Percentiles rank a stretch among this genome's conserved stretches.
phyloP scores from a whole-genome alignment of 345 rosid genomes.

The Rubroshorea leprosula region DNA sequence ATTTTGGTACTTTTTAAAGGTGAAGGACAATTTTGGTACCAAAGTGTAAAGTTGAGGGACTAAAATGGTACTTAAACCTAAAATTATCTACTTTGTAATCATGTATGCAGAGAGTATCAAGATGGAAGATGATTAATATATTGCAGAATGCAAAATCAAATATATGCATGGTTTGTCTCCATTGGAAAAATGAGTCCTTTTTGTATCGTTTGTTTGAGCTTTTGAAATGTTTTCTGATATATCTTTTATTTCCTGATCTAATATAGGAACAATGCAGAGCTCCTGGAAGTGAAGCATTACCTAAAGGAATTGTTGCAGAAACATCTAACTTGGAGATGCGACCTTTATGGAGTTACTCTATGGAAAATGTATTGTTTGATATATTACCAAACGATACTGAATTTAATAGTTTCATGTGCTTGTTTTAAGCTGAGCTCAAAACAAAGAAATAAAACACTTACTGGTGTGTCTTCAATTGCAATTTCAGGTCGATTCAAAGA shows the following conservation, averaged over 20 bases:
- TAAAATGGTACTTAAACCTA: too few species aligned
- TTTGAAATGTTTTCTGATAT: slow-evolving; percentile 11
- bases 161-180: slow-evolving; percentile 60
- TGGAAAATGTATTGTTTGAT: slow-evolving; percentile 27
- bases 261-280: slow-evolving; percentile 45
- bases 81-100: slow-evolving; percentile 11
- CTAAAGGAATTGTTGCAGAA: slow-evolving; percentile 52
- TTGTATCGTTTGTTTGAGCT: neutral
- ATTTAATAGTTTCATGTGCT: neutral
- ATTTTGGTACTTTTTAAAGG: too few species aligned
- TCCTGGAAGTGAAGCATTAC: slow-evolving; percentile 53
- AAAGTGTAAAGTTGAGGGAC: too few species aligned
- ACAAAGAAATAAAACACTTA: neutral
- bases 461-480: neutral
- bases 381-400: neutral
- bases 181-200: neutral
- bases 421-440: neutral
- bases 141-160: slow-evolving; percentile 23
- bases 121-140: slow-evolving; percentile 38
- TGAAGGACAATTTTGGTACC: too few species aligned
- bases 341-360: slow-evolving; percentile 46
- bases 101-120: slow-evolving; percentile 44
- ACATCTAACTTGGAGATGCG: slow-evolving; percentile 59
- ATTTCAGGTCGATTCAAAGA: slow-evolving; percentile 34
- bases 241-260: neutral